Evolutionary conservation across 352 stramenopile species (phyloP), one percentile per base, ranked within the genome.

Genomic region (Phytophthora pluvialis): DNA sequence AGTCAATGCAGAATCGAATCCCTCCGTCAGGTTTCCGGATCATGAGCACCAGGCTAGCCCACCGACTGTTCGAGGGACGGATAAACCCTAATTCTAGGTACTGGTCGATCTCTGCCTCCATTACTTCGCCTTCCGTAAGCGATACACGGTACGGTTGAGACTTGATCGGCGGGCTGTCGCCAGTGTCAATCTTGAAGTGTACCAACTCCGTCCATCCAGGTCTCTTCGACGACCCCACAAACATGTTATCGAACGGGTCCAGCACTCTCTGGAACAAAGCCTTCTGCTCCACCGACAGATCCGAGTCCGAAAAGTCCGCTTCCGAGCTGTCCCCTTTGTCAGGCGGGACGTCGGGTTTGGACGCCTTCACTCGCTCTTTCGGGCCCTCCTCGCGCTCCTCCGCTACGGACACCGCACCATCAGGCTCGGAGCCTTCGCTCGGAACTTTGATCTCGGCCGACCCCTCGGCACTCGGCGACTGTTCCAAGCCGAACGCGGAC

Each of bases 1-100:
- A 67, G 26, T 61, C 59, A 10, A 67, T 61, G 1, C 59, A 61
- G 4, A 61, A 67, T 0, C 50, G 43, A 7, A 68, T 63, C 0
- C 60, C 43, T 3, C 59, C 59, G 3, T 61, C 48, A 0, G 49
- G 59, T 1, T 67, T 67, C 0, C 49, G 12, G 5, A 68, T 63
- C 50, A 68, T 68, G 0, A 68, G 35, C 0, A 68, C 60, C 0
- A 44, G 51, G 6, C 60, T 68, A 0, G 60, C 35, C 60, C 50
- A 68, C 0, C 44, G 60, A 33, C 60, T 57, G 3, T 39, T 59
- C 0, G 46, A 65, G 0, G 26, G 13, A 5, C 38, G 35, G 3
- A 59, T 59, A 0, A 65, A 5, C 0, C 15, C 28, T 4, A 51
- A 10, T 3, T 45, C 49, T n/a, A 61, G 16, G 16, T 67, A 67